These are phyloP conservation scores for Inga oerstediana DNA, from an alignment of 306 rosid species.

Conservation along the genomic window DNA sequence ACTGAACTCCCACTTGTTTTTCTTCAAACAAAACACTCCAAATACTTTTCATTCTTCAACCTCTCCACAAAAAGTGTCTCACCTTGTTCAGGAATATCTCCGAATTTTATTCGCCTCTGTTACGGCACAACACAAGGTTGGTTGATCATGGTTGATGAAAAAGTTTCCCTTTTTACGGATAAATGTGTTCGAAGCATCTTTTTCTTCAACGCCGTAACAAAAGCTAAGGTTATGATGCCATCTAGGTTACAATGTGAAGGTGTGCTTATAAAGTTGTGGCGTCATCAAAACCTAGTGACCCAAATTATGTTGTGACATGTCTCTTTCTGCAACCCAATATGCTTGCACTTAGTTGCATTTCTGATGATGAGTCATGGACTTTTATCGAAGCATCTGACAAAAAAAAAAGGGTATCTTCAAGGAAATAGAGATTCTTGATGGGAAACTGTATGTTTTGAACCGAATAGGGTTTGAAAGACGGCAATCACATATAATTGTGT, in stretches of 20 bases:
- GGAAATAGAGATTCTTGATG: no score
- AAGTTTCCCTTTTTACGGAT: no score
- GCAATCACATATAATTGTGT: no score
- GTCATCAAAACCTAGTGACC: not conserved
- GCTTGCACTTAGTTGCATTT: not conserved
- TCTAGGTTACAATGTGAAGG: not conserved
- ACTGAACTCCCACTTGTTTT: not conserved
- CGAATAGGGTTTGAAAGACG: no score
- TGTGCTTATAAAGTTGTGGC: not conserved
- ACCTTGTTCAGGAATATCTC: no score
- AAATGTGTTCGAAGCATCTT: not conserved
- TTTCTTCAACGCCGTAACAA: not conserved
- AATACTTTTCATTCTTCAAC: not conserved
- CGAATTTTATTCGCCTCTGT: no score
- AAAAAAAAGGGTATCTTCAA: no score
- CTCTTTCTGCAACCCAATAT: rapidly evolving
- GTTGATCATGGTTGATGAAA: not conserved
- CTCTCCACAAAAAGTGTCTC: not conserved
- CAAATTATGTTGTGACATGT: not conserved
- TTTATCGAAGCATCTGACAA: no score
- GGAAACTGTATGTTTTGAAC: no score
- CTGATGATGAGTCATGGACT: not conserved
- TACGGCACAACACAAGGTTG: not conserved
- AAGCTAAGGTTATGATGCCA: not conserved
- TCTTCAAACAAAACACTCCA: not conserved